Evolutionary conservation across 257 asterid species (phyloP), one percentile per base, ranked within the genome.

Genomic region (Ocimum tenuiflorum): DNA sequence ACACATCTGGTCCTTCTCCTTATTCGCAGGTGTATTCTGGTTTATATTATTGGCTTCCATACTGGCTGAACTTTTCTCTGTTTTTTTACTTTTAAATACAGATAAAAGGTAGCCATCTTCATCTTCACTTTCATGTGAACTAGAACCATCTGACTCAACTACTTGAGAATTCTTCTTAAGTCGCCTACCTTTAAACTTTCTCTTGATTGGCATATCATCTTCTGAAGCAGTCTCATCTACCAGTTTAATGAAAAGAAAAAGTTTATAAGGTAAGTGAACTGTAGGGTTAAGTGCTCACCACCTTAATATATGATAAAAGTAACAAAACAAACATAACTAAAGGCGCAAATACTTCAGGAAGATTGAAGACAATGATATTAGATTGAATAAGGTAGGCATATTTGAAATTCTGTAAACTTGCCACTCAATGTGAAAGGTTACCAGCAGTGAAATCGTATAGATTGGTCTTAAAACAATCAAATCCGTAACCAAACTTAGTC

Each of bases 71-170:
- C 62, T 31, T 68, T 81, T 67, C 10, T 51, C 79, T 23, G 66
- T 60, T 63, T 22, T 67, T 74, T 72, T 71, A 68, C 49, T 69
- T 52, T 70, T 85, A 56, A 78, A 80, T 27, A 53, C 65, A 73
- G 95, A 85, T 57, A 82, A 68, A 68, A 68, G 70, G 66, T 10
- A 68, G 53, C 70, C 79, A 71, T 86, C 88, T 17, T 80, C 86
- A 71, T 82, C 86, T 70, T 70, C 85, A 63, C 71, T 75, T 70
- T 73, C 81, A 67, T 24, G 79, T 65, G 80, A 67, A 71, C 73
- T 62, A 49, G 79, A 63, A 33, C 81, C 86, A 49, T 85, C 95
- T 13, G 96, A 89, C 67, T 83, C 91, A 55, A 81, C 62, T 42
- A 81, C 77, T 77, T 67, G 85, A 65, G 9, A 38, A 77, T 74